These are phyloP conservation scores for Phytophthora podocarpi DNA, from an alignment of 352 stramenopile genomes.

Conservation along the genomic window DNA sequence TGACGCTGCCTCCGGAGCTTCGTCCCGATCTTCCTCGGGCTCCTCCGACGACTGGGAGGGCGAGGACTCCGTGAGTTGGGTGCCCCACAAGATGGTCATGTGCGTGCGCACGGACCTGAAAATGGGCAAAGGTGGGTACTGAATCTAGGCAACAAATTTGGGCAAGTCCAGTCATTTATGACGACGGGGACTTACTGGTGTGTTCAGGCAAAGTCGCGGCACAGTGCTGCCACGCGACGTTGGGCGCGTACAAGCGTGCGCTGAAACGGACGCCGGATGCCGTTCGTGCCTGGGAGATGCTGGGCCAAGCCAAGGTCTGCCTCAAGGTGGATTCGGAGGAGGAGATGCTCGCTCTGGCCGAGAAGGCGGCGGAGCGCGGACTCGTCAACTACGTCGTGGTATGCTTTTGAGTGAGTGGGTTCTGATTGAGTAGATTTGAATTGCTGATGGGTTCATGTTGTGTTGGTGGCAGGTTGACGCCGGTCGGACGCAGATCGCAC, in stretches of 20 bases:
- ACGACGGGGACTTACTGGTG: too few relatives aligned
- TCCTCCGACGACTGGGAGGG: conserved; percentile 72
- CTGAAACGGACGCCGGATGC: conserved; percentile 76
- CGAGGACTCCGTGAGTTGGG: conserved; percentile 58
- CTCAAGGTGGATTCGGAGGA: conserved; percentile 88
- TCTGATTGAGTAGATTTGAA: background rate
- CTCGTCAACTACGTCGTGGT: conserved; percentile 88
- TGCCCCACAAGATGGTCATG: conserved; percentile 94
- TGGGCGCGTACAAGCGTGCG: conserved; percentile 95
- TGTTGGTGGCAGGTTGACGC: conserved; percentile 62
- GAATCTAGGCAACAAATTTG: background rate
- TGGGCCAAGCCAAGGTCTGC: conserved; percentile 87
- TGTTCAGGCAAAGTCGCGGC: conserved; percentile 80
- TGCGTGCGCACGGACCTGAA: conserved; percentile 94
- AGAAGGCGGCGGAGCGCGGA: conserved; percentile 61
- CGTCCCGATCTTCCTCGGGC: conserved; percentile 33
- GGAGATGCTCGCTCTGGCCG: conserved; percentile 73
- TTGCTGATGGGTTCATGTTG: conserved; percentile 14
- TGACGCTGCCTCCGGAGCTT: conserved; percentile 10
- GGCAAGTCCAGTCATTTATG: background rate
- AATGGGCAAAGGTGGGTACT: conserved; percentile 95
- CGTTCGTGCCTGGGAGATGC: conserved; percentile 77
- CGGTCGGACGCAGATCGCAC: conserved; percentile 85
- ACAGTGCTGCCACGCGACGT: conserved; percentile 90
- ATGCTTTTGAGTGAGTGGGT: conserved; percentile 9